Base-by-base conservation (phyloP, 2,329 filamentous ascomycete genomes). In the Beauveria brongniartii region DNA sequence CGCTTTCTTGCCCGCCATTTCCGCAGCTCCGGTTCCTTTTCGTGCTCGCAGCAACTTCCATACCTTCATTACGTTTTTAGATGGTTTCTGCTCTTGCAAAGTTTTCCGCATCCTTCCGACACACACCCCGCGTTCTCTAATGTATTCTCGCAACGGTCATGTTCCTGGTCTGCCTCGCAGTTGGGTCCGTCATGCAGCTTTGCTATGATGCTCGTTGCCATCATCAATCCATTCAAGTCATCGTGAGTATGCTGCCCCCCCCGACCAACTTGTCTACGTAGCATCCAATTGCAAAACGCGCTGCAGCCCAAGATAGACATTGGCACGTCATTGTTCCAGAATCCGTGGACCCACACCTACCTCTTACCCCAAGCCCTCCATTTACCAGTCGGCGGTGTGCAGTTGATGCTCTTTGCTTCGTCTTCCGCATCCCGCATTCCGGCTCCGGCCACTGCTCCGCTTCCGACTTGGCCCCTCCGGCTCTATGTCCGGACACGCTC, bases 171-270 rank as follows among this genome's bases (percentile, higher is more conserved):
- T 24, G 24, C n/a, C 8, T 48, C 28, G 22, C n/a, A 28, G 14
- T 37, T 16, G 26, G 16, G 30, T 40, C 46, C 56, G 14, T 57
- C 43, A 57, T 26, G 44, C 30, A 47, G n/a, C 16, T 46, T 46
- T 59, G 24, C 22, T 24, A 22, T 37, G 34, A 50, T 53, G 37
- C 18, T 41, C 47, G 5, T 30, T 28, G 30, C 20, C 34, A 8
- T 44, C 16, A 58, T 46, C 46, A 24, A 46, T 52, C 56, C 46
- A 51, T 61, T 61, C 52, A 61, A 50, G 59, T 56, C 26, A 55
- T 61, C 59, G 59, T 61, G 52, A 51, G 22, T 16, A 34, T 22
- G 30, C 20, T 22, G 30, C 20, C 30, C 18, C 18, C 24, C 3
- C 24, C n/a, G 34, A 20, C 22, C 47, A 26, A 51, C 48, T 22